Conservation (phyloP, 805 yeast genomes). For the Diddensiella santjacobensis region DNA sequence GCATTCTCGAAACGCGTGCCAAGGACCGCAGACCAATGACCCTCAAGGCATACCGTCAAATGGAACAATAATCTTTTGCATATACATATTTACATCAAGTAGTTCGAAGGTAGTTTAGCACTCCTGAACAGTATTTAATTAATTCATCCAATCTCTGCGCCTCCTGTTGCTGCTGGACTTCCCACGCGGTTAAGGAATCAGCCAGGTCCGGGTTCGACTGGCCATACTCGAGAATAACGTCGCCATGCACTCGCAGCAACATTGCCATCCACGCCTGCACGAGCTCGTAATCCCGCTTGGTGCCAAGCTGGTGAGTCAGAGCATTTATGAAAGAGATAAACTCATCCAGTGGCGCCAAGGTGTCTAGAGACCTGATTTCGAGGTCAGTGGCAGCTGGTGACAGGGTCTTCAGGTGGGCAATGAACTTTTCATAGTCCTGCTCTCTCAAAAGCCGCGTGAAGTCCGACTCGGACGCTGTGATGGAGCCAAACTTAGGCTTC, state of each 20-base stretch:
- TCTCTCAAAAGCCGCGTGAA: conserved; percentile 65
- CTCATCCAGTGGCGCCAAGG: conserved; percentile 63
- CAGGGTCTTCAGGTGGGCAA: conserved; percentile 50
- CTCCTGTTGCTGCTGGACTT: conserved; percentile 38
- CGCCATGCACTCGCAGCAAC: conserved; percentile 77
- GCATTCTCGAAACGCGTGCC: conserved; percentile 9
- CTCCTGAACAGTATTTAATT: conserved; percentile 78
- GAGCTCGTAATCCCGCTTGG: conserved; percentile 66
- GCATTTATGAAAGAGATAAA: conserved; percentile 64
- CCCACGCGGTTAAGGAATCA: conserved; percentile 50
- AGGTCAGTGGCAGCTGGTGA: conserved; percentile 80
- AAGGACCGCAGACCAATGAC: conserved; percentile 7
- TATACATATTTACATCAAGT: conserved; percentile 5
- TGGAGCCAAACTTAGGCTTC: conserved; percentile 13
- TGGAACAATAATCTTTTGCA: background rate
- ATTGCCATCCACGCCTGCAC: conserved; percentile 76
- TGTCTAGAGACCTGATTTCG: conserved; percentile 75
- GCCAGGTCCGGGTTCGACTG: conserved; percentile 34
- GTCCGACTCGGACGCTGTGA: conserved; percentile 40
- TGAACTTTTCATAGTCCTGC: conserved; percentile 51
- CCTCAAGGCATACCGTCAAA: background rate
- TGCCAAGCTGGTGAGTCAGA: conserved; percentile 51
- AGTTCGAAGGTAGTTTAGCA: conserved; percentile 51
- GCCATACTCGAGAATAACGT: conserved; percentile 47
- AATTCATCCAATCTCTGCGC: conserved; percentile 57